Evolutionary conservation across 306 rosid species (phyloP).

Genomic region (Glycine soja): DNA sequence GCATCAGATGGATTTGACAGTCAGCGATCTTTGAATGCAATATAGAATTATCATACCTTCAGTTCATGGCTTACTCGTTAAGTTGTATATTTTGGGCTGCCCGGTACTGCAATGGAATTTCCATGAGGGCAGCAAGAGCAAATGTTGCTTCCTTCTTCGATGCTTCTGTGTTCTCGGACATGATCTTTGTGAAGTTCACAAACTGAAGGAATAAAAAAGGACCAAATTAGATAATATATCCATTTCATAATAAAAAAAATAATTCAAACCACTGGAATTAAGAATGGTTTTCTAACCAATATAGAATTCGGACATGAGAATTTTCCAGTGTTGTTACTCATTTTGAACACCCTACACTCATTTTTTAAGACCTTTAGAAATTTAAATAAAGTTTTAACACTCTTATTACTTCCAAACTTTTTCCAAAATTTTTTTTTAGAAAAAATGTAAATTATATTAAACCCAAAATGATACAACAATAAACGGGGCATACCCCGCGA

Average conservation of each 20-base stretch:
- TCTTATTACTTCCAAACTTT: too few relatives aligned
- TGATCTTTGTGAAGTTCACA: slow-evolving; percentile 92
- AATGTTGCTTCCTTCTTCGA: slow-evolving; percentile 89
- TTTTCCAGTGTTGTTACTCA: not conserved
- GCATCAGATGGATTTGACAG: slow-evolving; percentile 43
- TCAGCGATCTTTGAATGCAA: slow-evolving; percentile 33
- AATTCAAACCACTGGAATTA: not conserved
- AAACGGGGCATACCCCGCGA: too few relatives aligned
- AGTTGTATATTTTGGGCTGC: slow-evolving; percentile 66
- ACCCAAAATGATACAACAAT: too few relatives aligned
- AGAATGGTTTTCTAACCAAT: slow-evolving; percentile 8
- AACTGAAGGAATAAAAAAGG: slow-evolving; percentile 60
- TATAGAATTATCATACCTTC: slow-evolving; percentile 10
- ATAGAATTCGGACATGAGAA: not conserved
- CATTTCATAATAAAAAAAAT: slow-evolving; percentile 3
- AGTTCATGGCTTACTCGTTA: slow-evolving; percentile 57
- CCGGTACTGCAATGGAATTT: slow-evolving; percentile 84
- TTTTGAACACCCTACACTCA: too few relatives aligned
- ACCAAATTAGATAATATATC: slow-evolving; percentile 13
- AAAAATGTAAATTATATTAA: too few relatives aligned
- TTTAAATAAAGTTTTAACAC: too few relatives aligned
- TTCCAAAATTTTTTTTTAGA: not conserved
- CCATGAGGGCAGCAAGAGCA: slow-evolving; percentile 98
- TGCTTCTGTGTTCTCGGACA: slow-evolving; percentile 75
- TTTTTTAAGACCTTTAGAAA: too few relatives aligned